phyloP scores from a whole-genome alignment of 805 yeast species.

The Suhomyces sp. region DNA sequence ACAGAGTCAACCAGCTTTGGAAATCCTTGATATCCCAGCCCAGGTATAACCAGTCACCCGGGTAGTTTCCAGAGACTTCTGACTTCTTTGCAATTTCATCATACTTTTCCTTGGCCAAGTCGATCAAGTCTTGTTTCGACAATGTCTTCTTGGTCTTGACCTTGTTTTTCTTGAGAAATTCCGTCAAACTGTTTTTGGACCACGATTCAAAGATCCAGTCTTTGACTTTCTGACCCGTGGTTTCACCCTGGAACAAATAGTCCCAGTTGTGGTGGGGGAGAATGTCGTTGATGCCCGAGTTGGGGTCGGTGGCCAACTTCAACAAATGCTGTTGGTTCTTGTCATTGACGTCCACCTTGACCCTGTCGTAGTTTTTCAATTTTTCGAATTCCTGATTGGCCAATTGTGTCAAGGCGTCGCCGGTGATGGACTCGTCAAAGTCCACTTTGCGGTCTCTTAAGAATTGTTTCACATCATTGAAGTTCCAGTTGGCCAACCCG shows the following conservation, averaged over 20 bases:
- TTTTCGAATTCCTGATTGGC: slow-evolving; percentile 27
- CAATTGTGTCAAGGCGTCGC: slow-evolving; percentile 23
- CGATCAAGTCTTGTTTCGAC: slow-evolving; percentile 39
- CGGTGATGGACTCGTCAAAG: slow-evolving; percentile 19
- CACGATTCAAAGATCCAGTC: slow-evolving; percentile 54
- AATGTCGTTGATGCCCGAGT: slow-evolving; percentile 12
- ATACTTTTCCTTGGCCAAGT: slow-evolving; percentile 41
- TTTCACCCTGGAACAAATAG: slow-evolving; percentile 11
- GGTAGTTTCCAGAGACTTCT: slow-evolving; percentile 44
- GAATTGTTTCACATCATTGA: slow-evolving; percentile 27
- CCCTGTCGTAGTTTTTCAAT: slow-evolving; percentile 13
- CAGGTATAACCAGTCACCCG: slow-evolving; percentile 53
- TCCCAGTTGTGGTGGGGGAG: slow-evolving; percentile 19
- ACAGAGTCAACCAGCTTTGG: slow-evolving; percentile 47
- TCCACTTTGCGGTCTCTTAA: slow-evolving; percentile 25
- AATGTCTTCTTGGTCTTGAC: slow-evolving; percentile 27
- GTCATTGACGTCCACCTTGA: slow-evolving; percentile 9
- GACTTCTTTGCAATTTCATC: slow-evolving; percentile 35
- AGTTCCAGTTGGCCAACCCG: slow-evolving; percentile 7
- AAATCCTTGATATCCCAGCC: slow-evolving; percentile 54
- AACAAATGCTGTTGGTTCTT: slow-evolving; percentile 15
- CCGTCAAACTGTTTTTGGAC: slow-evolving; percentile 34
- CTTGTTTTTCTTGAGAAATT: slow-evolving; percentile 29
- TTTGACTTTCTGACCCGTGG: slow-evolving; percentile 11
- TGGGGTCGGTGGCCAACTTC: slow-evolving; percentile 15